These are phyloP conservation scores for Jasminum sambac DNA, from an alignment of 257 asterid species.

Conservation along the genomic window DNA sequence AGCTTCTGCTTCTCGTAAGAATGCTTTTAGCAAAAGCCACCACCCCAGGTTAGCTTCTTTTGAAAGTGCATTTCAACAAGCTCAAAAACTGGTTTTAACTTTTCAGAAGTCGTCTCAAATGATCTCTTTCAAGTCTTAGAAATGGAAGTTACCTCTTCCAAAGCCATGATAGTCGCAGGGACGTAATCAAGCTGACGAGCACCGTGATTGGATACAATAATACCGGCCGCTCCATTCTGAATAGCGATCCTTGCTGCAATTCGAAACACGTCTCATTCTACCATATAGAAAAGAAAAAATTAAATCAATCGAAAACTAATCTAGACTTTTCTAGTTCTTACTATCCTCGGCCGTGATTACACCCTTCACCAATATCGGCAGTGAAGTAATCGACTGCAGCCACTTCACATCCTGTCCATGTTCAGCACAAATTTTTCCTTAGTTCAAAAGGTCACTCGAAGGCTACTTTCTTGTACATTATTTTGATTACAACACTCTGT, in stretches of 20 bases:
- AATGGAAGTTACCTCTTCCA: slow-evolving; percentile 6
- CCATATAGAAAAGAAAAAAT: background rate
- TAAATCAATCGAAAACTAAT: background rate
- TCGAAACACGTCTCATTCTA: background rate
- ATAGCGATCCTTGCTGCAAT: slow-evolving; percentile 11
- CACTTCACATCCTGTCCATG: slow-evolving; percentile 24
- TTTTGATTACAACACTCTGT: too few species aligned
- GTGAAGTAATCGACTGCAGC: slow-evolving; percentile 19
- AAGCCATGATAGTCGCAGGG: slow-evolving; percentile 18
- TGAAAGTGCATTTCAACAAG: too few species aligned
- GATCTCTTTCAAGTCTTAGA: background rate
- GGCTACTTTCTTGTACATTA: too few species aligned
- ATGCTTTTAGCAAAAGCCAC: too few species aligned
- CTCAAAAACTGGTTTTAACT: too few species aligned
- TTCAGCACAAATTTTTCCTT: slow-evolving; percentile 5
- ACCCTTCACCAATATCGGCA: slow-evolving; percentile 62
- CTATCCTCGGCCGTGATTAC: slow-evolving; percentile 93
- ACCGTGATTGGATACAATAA: slow-evolving; percentile 34
- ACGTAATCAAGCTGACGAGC: slow-evolving; percentile 24
- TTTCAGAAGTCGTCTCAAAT: too few species aligned
- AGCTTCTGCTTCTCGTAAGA: too few species aligned
- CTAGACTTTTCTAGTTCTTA: slow-evolving; percentile 31
- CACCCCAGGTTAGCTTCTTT: too few species aligned
- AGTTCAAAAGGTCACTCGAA: too few species aligned
- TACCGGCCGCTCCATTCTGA: slow-evolving; percentile 61